Evolutionary conservation across 768 basidiomycete genomes (phyloP), one percentile per base, ranked within the genome.

Genomic region (Lactifluus echinatus): DNA sequence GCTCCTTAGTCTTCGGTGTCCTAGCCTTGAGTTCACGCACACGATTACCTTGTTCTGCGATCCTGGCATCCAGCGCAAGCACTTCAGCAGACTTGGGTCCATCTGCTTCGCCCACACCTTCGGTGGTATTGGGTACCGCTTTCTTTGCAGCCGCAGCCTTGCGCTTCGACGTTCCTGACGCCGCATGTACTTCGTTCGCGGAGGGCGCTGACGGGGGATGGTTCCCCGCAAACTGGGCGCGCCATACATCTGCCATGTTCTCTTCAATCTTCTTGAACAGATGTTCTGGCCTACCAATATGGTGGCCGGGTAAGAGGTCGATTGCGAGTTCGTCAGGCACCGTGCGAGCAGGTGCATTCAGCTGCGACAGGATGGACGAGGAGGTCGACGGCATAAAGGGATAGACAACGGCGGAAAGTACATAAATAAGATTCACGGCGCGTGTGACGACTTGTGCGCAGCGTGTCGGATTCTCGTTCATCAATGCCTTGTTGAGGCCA

Each of bases 301-400:
- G 76, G 71, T 99, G 95, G 0, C 92, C 92, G 0, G 82, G 80
- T 42, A 97, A 79, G 59, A 99, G 84, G 68, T 98, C 96, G 63
- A 81, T 83, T 5, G 79, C 74, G 62, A 96, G 74, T 8, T 76
- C 76, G 55, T 78, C 78, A 1, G 95, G 89, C 2, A 95, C 84
- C 8, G 79, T 75, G 31, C 95, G 84, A 4, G 87, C 79, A 1
- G 93, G 93, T 0, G 93, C 93, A 66, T 96, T 91, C 61, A 98
- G 79, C 66, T 99, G 96, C 19, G 69, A 66, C 53, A 95, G 77
- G 63, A 99, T 93, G 2, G 83, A 76, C 24, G 81, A 82, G 34
- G 87, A 84, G 0, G 90, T 95, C 12, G 84, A 78, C 39, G 96
- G 96, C 93, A 99, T 97, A 83, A 92, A 99, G 0, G 96, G 95